Evolutionary conservation across 768 basidiomycete species (phyloP), one percentile per base, ranked within the genome.

Genomic region (Gymnopilus dilepis): DNA sequence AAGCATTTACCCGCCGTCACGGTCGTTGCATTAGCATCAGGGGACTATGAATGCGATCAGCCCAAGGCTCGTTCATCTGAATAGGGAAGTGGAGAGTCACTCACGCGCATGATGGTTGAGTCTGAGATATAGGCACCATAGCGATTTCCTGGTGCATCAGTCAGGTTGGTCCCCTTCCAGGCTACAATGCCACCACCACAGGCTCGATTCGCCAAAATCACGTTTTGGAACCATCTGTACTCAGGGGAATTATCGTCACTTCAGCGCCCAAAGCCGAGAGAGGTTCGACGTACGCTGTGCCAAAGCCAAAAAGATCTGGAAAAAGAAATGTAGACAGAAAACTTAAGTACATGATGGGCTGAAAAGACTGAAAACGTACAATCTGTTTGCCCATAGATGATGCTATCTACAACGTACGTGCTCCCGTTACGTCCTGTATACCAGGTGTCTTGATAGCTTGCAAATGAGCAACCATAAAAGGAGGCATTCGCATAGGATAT

Each of bases 401-500:
- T 81, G 60, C 86, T 86, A 53, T 88, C 87, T 5, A 82, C 78
- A 9, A 83, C 84, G 69, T 85, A 88, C 0, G 86, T 86, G 69
- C 80, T 84, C 4, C 77, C 83, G 51, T 81, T 86, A 2, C 78
- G 73, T 0, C 88, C 88, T 0, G 86, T 84, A 66, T 85, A 88
- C 82, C 85, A 86, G 0, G 88, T 89, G 65, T 88, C 86, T 68
- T 89, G 86, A 62, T 78, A 88, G 65, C 84, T 86, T 0, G 84
- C 78, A 64, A 86, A 87, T 1, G 83, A 77, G 63, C 85, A 87
- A 0, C 83, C 84, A 63, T 87, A 88, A 70, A 89, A 89, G 1
- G 87, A 88, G 6, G 86, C 86, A 58, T 89, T 89, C 4, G 86
- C 82, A 62, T 88, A 86, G 1, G 83, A 85, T 26, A 88, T 83